A percentile compares a stretch with the other conserved stretches of the same genome.
These are phyloP conservation scores for Amauroascus verrucosus DNA, from an alignment of 2,329 filamentous ascomycete species.

Conservation along the genomic window DNA sequence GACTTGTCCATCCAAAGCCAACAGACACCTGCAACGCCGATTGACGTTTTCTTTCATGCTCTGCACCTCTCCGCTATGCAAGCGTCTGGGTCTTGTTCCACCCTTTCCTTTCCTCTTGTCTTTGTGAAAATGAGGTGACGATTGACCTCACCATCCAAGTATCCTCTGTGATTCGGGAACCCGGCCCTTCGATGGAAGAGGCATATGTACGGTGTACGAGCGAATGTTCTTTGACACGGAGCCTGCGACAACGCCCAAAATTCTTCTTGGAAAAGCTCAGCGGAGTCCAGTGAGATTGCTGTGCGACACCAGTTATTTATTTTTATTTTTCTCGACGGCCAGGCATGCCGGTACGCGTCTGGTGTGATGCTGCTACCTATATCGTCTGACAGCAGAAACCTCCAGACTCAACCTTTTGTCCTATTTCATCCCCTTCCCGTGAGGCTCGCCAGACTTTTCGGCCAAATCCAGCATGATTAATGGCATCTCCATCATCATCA, in stretches of 20 bases:
- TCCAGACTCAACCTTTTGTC: neutral
- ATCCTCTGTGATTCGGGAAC: neutral
- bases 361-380: neutral
- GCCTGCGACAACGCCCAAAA: too few relatives aligned
- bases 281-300: neutral
- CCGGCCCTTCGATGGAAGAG: neutral
- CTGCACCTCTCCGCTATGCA: neutral
- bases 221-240: neutral
- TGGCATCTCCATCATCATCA: constrained; percentile 2
- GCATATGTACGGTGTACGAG: neutral
- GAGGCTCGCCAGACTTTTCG: neutral
- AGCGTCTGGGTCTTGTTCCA: neutral
- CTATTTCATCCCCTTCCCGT: neutral
- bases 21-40: neutral
- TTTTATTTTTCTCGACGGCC: neutral
- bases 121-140: neutral
- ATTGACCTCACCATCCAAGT: neutral
- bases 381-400: neutral
- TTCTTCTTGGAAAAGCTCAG: neutral
- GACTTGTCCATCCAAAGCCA: neutral
- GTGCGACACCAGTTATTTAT: constrained; percentile 1
- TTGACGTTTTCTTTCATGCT: constrained; percentile 4
- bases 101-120: neutral
- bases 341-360: neutral
- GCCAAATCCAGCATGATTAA: constrained; percentile 3